A percentile compares a stretch with the other conserved stretches of the same genome.
Evolutionary conservation across 352 stramenopile genomes (phyloP).

Genomic region (Thalassiosira mediterranea): DNA sequence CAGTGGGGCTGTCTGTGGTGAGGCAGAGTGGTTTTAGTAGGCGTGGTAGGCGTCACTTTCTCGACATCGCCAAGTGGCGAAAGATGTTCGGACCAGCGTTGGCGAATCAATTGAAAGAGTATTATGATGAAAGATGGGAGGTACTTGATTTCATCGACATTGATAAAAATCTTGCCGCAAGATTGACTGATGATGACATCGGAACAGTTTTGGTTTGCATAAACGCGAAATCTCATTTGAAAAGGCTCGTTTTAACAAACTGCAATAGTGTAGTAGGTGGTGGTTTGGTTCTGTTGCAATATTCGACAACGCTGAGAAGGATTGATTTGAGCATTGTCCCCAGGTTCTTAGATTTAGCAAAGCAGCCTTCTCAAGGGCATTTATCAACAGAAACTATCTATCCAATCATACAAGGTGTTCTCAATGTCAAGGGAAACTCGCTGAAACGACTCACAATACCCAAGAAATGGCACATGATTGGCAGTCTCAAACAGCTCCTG

Average conservation of each 20-base stretch:
- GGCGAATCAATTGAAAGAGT: not conserved
- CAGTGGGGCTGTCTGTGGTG: no score
- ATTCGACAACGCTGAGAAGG: not conserved
- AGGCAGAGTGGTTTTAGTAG: no score
- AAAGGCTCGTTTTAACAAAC: conserved; percentile 3
- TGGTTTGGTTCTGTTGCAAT: not conserved
- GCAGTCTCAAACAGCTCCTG: no score
- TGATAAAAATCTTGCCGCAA: not conserved
- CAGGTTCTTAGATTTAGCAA: no score
- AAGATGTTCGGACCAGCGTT: not conserved
- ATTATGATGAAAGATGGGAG: not conserved
- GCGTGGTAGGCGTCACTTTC: not conserved
- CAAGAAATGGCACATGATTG: no score
- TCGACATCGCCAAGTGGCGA: not conserved
- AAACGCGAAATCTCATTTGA: not conserved
- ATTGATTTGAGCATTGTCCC: not conserved
- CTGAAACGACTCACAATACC: no score
- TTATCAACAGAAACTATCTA: no score
- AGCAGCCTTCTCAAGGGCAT: no score
- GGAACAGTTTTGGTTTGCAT: conserved; percentile 12
- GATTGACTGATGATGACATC: conserved; percentile 18
- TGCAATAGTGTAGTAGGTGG: conserved; percentile 8
- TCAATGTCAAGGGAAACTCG: no score
- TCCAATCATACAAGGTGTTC: no score
- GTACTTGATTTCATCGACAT: conserved; percentile 10